Conservation (phyloP, 2,329 filamentous ascomycete genomes). For the Bisporella sp. region DNA sequence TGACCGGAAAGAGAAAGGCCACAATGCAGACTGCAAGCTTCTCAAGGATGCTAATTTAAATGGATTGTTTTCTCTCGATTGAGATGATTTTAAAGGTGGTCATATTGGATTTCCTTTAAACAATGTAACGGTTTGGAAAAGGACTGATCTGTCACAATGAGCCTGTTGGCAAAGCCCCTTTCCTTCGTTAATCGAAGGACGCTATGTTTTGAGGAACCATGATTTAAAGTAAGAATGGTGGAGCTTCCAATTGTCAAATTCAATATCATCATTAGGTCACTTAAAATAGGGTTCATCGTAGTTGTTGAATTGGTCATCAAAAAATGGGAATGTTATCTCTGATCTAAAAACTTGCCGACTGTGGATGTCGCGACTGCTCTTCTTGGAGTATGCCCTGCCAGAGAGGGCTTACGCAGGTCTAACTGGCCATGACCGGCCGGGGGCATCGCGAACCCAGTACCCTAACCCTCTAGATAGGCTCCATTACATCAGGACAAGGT, state of each 20-base stretch:
- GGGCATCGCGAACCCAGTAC: background rate
- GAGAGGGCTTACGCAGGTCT: too few species aligned
- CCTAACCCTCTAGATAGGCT: background rate
- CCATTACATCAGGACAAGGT: background rate
- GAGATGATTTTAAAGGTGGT: constrained; percentile 17
- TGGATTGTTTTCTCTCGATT: constrained; percentile 18
- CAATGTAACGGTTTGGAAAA: background rate
- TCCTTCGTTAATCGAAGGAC: background rate
- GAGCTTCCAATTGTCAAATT: background rate
- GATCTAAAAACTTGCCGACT: background rate
- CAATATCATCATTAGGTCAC: background rate
- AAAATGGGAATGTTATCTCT: background rate
- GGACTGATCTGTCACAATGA: background rate
- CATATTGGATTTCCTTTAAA: constrained; percentile 16
- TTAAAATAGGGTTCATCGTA: background rate
- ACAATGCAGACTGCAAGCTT: constrained; percentile 21
- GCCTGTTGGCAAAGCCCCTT: background rate
- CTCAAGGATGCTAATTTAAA: constrained; percentile 20
- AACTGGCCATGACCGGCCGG: too few species aligned
- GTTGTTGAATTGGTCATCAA: background rate
- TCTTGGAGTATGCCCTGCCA: too few species aligned
- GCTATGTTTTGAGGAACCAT: background rate
- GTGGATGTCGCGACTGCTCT: too few species aligned
- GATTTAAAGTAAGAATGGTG: background rate
- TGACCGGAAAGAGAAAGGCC: constrained; percentile 20